Conservation (phyloP, 129 eudicot genomes). For the Lonicera japonica region DNA sequence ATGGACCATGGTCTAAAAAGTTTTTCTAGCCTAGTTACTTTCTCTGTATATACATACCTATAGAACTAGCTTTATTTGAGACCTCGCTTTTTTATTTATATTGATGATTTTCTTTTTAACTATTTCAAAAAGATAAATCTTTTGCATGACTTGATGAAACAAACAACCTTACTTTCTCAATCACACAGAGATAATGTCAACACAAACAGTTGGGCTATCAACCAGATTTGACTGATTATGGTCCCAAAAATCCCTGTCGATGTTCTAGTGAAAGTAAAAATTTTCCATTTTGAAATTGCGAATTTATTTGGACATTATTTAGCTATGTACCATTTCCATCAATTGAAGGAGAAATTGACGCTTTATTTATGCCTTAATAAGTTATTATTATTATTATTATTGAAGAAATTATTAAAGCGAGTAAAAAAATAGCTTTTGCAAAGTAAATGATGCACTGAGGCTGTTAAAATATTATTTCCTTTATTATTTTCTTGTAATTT, state of each 20-base stretch:
- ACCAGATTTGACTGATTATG: not conserved
- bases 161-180: not conserved
- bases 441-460: no score
- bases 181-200: not conserved
- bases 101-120: not conserved
- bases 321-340: not conserved
- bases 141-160: not conserved
- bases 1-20: not conserved
- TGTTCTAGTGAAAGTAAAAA: not conserved
- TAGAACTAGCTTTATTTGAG: not conserved
- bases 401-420: no score
- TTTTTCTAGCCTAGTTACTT: not conserved
- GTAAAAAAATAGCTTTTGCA: no score
- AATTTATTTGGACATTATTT: not conserved
- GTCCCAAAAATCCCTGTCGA: constrained; percentile 2
- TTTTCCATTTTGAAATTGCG: not conserved
- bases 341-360: no score
- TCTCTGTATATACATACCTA: not conserved
- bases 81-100: not conserved
- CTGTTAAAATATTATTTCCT: no score
- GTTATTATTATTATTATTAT: no score
- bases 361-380: no score
- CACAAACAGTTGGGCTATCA: not conserved
- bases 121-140: not conserved
- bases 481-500: no score